Conservation (phyloP, 148 eudicot species). For the Camellia granthamiana region DNA sequence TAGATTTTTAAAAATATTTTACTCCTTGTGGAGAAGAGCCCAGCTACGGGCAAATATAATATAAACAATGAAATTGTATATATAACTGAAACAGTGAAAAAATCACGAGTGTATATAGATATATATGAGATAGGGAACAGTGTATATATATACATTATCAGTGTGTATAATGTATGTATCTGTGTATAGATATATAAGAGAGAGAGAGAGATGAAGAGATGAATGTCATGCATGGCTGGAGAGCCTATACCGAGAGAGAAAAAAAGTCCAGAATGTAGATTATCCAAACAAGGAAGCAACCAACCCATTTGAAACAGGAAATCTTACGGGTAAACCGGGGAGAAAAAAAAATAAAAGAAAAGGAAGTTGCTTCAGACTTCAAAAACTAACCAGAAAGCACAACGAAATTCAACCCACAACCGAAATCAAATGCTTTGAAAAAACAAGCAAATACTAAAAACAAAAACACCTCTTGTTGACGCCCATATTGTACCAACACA, state of each 20-base stretch:
- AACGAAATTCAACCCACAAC: constrained; percentile 13
- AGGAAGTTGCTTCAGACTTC: background rate
- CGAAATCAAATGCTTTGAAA: background rate
- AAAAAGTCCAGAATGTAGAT: background rate
- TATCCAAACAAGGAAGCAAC: constrained; percentile 24
- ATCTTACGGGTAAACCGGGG: constrained; percentile 17
- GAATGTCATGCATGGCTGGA: constrained; percentile 23
- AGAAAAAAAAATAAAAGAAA: background rate
- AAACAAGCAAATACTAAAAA: background rate
- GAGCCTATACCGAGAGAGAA: constrained; percentile 4
- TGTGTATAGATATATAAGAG: background rate
- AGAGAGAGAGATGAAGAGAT: background rate
- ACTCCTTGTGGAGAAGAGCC: no score
- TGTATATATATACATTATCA: no score
- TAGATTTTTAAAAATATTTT: no score
- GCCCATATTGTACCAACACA: background rate
- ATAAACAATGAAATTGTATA: no score
- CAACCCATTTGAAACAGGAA: constrained; percentile 3
- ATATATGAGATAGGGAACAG: background rate
- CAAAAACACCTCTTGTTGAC: background rate
- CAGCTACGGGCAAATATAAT: no score
- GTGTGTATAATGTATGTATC: background rate
- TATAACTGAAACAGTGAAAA: no score
- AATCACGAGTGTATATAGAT: background rate
- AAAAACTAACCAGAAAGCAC: constrained; percentile 9